Evolutionary conservation across 106 monocot species (phyloP), one percentile per base, ranked within the genome.

Genomic region (Vanilla planifolia): DNA sequence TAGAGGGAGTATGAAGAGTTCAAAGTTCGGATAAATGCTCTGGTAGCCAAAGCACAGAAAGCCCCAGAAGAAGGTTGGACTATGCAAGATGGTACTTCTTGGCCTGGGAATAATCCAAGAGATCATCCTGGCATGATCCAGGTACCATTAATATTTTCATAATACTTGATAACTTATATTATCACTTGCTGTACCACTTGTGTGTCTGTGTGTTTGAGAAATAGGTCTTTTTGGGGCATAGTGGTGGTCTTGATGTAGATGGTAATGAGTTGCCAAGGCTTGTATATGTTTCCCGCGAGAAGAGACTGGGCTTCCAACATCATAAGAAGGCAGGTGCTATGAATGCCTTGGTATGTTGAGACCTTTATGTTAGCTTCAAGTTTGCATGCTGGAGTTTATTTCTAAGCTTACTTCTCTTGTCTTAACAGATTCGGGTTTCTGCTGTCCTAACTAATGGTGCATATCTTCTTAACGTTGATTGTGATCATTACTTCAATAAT

Each of bases 1-100:
- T n/a, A 92, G 80, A 53, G 92, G 20, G 92, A 92, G 30, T 92
- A 84, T 42, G 92, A 88, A 33, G 92, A 92, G 80, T 92, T 87
- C 67, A 92, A 92, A 65, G 92, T 92, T 15, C 71, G 92, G 1
- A 73, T 92, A 29, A 92, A 92, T 62, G 67, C 78, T 14, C 60
- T 92, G 24, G 79, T 88, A 5, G 92, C 92, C 46, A 92, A 92
- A 71, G 92, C 92, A 57, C 86, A 87, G 41, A 92, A 92, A 67
- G 75, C 74, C 32, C 91, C 91, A 45, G 91, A 92, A 62, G 91
- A 92, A 72, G 91, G 91, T 33, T 92, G 91, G 86, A 86, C 86
- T 30, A 92, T 92, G 92, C 84, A 80, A 20, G 92, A 92, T 61
- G 88, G 78, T 7, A 84, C 88, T 20, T 88, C 87, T 78, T 92